Base-by-base conservation (phyloP, 116 monocot genomes). In the Zostera marina region DNA sequence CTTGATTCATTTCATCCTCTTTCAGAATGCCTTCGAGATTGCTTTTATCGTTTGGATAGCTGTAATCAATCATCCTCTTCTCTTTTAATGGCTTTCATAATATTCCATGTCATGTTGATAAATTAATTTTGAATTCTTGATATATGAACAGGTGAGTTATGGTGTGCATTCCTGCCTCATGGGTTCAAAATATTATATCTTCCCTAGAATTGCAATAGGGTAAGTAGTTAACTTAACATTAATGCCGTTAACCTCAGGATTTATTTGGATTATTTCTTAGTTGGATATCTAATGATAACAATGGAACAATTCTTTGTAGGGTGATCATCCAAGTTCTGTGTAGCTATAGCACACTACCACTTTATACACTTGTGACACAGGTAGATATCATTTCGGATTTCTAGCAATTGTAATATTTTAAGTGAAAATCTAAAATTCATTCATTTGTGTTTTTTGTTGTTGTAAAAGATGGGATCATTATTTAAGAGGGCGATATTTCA, bases 331-430 rank as follows among this genome's bases (percentile, higher is more conserved):
- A 87, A 59, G 3, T 79, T 45, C 54, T 87, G 9, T 81, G 81
- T 63, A 79, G 82, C 68, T 87, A 87, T 58, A 87, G 87, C 62
- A 81, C 82, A 12, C 71, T 87, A 20, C 87, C 87, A 9, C 68
- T 87, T 2, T 87, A 87, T 69, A 82, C 82, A 6, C 71, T 87
- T 39, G 82, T 87, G 22, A 81, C 82, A 22, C 87, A 87, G 82
- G 85, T 77, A 40, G 1, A 15, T 51, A 21, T 55, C 8, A 61
- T 13, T 47, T 61, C 22, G 13, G 0, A 55, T 25, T 38, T 5
- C 2, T 7, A 39, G 26, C 8, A 11, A 24, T 4, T 54, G 22
- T 24, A 26, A 9, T 52, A 20, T 15, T 3, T 52, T 20, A 21
- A 3, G n/a, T n/a, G n/a, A n/a, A n/a, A n/a, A n/a, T n/a, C n/a